Percentiles rank a stretch among this genome's conserved stretches.
Evolutionary conservation across 306 rosid species (phyloP).

Genomic region (Senna tora): DNA sequence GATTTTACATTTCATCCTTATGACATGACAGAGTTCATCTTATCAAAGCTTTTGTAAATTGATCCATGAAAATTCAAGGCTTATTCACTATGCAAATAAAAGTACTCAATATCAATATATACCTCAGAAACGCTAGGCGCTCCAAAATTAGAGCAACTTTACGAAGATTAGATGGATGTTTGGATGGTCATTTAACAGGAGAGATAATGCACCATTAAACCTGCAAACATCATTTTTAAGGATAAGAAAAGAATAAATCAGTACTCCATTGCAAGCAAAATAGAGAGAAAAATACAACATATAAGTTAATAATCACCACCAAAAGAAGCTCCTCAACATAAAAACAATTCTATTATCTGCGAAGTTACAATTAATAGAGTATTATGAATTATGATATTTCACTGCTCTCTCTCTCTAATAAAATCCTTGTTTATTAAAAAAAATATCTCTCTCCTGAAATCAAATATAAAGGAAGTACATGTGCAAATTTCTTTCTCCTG

Average conservation of each 20-base stretch:
- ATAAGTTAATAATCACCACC: constrained; percentile 10
- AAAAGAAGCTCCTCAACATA: constrained; percentile 16
- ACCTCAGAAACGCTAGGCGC: constrained; percentile 99
- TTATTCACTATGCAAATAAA: constrained; percentile 23
- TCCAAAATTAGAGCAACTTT: constrained; percentile 92
- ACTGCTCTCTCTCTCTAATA: too few relatives aligned
- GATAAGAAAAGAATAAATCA: constrained; percentile 12
- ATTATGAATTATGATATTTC: too few relatives aligned
- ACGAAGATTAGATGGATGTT: constrained; percentile 80
- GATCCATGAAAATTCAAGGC: constrained; percentile 21
- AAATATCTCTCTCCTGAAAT: neutral
- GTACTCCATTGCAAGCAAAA: constrained; percentile 17
- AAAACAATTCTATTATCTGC: neutral
- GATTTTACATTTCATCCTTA: constrained; percentile 16
- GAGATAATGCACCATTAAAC: constrained; percentile 94
- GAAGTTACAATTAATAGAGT: constrained; percentile 10
- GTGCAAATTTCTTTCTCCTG: neutral
- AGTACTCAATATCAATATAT: constrained; percentile 31
- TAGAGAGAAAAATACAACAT: constrained; percentile 27
- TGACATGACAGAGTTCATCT: constrained; percentile 14
- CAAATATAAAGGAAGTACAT: constrained; percentile 3
- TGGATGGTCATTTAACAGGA: constrained; percentile 87
- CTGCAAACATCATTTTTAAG: constrained; percentile 49
- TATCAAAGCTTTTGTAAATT: constrained; percentile 27
- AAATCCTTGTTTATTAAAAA: too few relatives aligned